Conservation (phyloP, 164 flowering plant species). For the Litsea cubeba region DNA sequence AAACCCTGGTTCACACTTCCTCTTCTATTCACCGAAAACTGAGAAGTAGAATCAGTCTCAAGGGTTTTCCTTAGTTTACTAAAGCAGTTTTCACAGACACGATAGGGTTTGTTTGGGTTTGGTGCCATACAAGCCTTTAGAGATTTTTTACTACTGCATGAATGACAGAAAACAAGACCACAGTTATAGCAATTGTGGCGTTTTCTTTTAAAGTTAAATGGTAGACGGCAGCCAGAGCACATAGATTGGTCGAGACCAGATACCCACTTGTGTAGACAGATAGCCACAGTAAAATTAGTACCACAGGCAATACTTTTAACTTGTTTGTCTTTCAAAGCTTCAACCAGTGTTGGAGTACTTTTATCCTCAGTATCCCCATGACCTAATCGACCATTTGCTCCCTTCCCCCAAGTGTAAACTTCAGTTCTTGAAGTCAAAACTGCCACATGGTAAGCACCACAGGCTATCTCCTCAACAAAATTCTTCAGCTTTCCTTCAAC, state of each 20-base stretch:
- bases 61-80: slow-evolving; percentile 54
- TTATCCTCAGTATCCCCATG: slow-evolving; percentile 76
- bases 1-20: slow-evolving; percentile 26
- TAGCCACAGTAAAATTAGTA: slow-evolving; percentile 73
- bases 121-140: slow-evolving; percentile 86
- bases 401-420: slow-evolving; percentile 96
- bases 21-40: slow-evolving; percentile 34
- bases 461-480: slow-evolving; percentile 72
- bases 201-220: slow-evolving; percentile 76
- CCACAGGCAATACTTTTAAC: slow-evolving; percentile 84
- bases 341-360: slow-evolving; percentile 62
- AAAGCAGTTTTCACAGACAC: slow-evolving; percentile 93
- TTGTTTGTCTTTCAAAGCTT: slow-evolving; percentile 67
- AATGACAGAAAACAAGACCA: slow-evolving; percentile 85
- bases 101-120: slow-evolving; percentile 69
- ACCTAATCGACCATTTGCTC: slow-evolving; percentile 82
- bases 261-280: slow-evolving; percentile 77
- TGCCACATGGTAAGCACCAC: slow-evolving; percentile 89
- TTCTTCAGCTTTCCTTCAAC: slow-evolving; percentile 47
- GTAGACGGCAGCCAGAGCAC: slow-evolving; percentile 76
- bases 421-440: slow-evolving; percentile 78
- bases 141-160: slow-evolving; percentile 79
- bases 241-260: slow-evolving; percentile 61
- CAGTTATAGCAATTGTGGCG: slow-evolving; percentile 97
- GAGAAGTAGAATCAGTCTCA: slow-evolving; percentile 33